Evolutionary conservation across 1,284 basidiomycete species (phyloP).

Genomic region (Cutaneotrichosporon daszewskae): DNA sequence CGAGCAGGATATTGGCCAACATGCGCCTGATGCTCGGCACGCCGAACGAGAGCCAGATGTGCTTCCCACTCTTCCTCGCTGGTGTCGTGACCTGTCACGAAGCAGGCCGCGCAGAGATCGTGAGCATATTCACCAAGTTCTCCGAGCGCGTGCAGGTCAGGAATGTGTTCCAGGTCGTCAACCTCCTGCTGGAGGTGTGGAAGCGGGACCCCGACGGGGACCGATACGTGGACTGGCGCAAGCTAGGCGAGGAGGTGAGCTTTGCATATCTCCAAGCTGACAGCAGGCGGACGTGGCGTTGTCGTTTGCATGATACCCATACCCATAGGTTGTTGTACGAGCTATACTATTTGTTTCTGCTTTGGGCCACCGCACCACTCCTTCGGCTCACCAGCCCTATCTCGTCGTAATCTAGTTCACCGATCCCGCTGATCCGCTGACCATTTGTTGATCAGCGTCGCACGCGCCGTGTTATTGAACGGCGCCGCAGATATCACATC

Average conservation of each 20-base stretch:
- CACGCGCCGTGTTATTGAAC: too few species aligned
- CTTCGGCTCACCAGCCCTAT: too few species aligned
- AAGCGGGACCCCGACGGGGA: constrained; percentile 25
- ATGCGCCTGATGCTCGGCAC: constrained; percentile 29
- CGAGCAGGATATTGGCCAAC: constrained; percentile 22
- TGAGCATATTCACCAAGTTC: constrained; percentile 24
- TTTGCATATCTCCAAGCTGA: not conserved
- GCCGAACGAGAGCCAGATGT: constrained; percentile 30
- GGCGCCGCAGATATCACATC: too few species aligned
- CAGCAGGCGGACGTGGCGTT: constrained; percentile 7
- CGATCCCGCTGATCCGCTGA: too few species aligned
- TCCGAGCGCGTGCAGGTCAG: constrained; percentile 23
- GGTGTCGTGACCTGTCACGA: constrained; percentile 27
- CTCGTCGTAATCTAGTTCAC: too few species aligned
- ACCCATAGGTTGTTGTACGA: too few species aligned
- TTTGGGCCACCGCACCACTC: too few species aligned
- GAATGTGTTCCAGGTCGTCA: constrained; percentile 26
- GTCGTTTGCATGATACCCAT: constrained; percentile 8
- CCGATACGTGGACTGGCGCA: constrained; percentile 26
- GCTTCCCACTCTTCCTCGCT: constrained; percentile 35
- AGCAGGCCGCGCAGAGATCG: constrained; percentile 19
- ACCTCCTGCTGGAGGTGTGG: constrained; percentile 29
- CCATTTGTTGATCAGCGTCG: too few species aligned
- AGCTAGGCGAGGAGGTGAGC: constrained; percentile 18
- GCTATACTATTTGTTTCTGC: not conserved